Base-by-base conservation (phyloP, 1,284 basidiomycete genomes). In the Rhodofomes roseus region DNA sequence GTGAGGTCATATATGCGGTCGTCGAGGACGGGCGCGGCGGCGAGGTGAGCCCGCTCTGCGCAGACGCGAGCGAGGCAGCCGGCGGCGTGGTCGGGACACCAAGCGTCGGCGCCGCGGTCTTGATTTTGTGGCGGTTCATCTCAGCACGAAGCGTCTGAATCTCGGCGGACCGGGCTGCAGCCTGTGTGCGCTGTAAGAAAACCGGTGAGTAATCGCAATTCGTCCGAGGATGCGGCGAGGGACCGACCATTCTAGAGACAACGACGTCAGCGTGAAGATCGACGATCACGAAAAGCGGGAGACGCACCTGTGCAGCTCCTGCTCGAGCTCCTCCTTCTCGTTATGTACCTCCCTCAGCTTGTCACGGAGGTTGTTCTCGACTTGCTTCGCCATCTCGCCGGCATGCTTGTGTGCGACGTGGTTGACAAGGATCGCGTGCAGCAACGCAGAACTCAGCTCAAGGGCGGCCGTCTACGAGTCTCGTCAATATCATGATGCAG, bases 381-480 rank as follows among this genome's bases (percentile, higher is more conserved):
- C 73, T 56, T 72, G 75, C 73, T 85, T 89, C 52, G 87, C 81
- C 63, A 76, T 73, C 74, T 85, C 87, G 68, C 80, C 84, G 59
- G 84, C 82, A 71, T 92, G 89, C 37, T 85, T 84, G 73, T 90
- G 89, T 63, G 88, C 86, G 54, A 84, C 74, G 71, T 91, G 87
- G 69, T 92, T 92, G 75, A 87, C 82, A 59, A 92, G 81, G 70
- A 92, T 92, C 57, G 90, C 90, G 63, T 85, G 85, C 68, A 92
- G 76, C 50, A 90, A 81, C 56, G 85, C 84, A 31, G 70, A 66
- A 55, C 72, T 73, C 27, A 71, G 79, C 63, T 83, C 78, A 55
- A 91, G 81, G 23, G 88, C 85, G 63, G 83, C 81, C 58, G 80
- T 75, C 84, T 88, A 68, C 37, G 55, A 5, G 54, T 37, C 25